Evolutionary conservation across 208 protist genomes (phyloP), one percentile per base, ranked within the genome.

Genomic region (Crithidia thermophila): DNA sequence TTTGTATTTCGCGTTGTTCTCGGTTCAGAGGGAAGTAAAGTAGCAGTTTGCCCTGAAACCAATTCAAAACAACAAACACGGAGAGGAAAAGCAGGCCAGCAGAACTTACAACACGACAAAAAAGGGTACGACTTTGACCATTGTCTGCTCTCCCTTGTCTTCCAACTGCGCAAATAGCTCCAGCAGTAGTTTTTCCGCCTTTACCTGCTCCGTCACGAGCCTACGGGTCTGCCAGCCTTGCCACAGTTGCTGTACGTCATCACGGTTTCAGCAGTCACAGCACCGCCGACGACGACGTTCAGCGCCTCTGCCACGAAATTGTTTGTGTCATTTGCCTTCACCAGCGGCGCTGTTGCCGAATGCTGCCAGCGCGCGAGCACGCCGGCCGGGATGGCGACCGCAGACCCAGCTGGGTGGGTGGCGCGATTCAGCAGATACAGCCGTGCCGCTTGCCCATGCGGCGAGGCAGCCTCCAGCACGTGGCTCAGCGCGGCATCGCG

Each of bases 381-480:
- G n/a, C 47, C 61, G 1, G 36, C 66, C 10, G 81, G 81, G 11
- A 90, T 49, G 36, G 69, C 84, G 28, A 90, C 55, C 0, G 65
- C 55, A 18, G 73, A 88, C 7, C 87, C 87, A 23, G 88, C 75
- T 2, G 81, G 72, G 37, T 83, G 74, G 4, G 58, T 53, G 3
- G 30, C 25, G 21, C 79, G 74, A 58, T 86, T 64, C 21, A 90
- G 69, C 46, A 75, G 46, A 68, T 69, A 90, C 21, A 90, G 76
- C 37, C 75, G 75, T 6, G 60, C 55, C 1, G 87, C 84, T 75
- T 93, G 87, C 34, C 82, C 84, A 1, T 71, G 68, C 5, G 87
- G 81, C 8, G 82, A 74, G 20, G 88, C 57, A 4, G 88, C 45
- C 30, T 71, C 70, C n/a, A 68, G 34, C 13, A 85, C 53, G 23